phyloP scores from a whole-genome alignment of 2,329 filamentous ascomycete genomes.

The Pseudovirgaria hyperparasitica region DNA sequence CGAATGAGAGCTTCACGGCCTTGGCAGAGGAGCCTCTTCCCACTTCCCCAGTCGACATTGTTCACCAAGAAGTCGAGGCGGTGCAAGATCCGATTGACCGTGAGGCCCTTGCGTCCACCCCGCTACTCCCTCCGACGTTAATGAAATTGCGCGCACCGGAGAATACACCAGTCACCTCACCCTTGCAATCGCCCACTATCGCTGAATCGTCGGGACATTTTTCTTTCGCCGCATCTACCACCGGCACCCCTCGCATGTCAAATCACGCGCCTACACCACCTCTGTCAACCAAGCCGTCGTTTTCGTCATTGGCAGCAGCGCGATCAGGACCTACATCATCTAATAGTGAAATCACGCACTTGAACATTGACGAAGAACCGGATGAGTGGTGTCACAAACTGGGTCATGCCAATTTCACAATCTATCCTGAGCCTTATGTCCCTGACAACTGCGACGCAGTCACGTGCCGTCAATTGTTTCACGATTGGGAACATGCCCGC shows the following conservation, averaged over 20 bases:
- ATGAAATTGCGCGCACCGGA: constrained; percentile 40
- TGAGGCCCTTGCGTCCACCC: constrained; percentile 62
- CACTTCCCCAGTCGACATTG: constrained; percentile 21
- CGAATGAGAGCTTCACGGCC: constrained; percentile 18
- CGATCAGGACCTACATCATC: constrained; percentile 34
- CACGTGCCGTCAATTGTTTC: constrained; percentile 51
- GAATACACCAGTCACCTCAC: constrained; percentile 54
- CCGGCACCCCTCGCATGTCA: constrained; percentile 36
- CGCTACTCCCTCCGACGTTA: constrained; percentile 72
- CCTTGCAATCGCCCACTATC: constrained; percentile 74
- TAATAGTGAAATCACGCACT: constrained; percentile 45
- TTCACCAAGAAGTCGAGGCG: constrained; percentile 34
- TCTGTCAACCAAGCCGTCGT: constrained; percentile 63
- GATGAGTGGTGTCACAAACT: constrained; percentile 78
- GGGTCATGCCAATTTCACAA: constrained; percentile 88
- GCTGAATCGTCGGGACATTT: constrained; percentile 42
- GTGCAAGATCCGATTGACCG: constrained; percentile 34
- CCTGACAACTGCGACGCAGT: constrained; percentile 50
- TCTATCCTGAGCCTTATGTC: constrained; percentile 67
- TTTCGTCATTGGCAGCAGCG: constrained; percentile 53
- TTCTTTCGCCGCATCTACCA: constrained; percentile 32
- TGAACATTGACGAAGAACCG: constrained; percentile 54
- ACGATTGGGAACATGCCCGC: constrained; percentile 72
- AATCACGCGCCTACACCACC: constrained; percentile 50
- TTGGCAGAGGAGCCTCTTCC: constrained; percentile 17